These are phyloP conservation scores for Phytopythium mirpurense DNA, from an alignment of 352 stramenopile genomes.

Conservation along the genomic window DNA sequence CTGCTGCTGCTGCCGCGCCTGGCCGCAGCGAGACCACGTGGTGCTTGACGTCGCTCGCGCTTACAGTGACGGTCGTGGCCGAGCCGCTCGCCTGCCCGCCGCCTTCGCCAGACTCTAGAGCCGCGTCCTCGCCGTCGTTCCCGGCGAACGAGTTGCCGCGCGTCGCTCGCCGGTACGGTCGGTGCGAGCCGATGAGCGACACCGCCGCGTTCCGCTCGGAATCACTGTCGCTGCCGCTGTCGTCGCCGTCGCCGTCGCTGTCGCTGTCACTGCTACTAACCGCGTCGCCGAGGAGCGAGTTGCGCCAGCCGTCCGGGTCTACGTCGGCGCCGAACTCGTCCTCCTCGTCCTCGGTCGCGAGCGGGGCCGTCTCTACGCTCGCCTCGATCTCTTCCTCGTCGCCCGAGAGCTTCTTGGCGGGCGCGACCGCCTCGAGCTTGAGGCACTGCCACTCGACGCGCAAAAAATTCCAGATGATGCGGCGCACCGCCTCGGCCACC, in stretches of 20 bases:
- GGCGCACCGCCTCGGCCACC: conserved; percentile 90
- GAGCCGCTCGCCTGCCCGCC: neutral
- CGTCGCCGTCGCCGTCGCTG: neutral
- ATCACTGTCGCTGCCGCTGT: conserved; percentile 5
- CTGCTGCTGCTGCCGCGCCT: too few relatives aligned
- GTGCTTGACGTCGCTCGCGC: neutral
- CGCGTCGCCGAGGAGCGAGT: neutral
- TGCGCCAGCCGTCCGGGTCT: neutral
- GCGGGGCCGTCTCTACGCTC: conserved; percentile 41
- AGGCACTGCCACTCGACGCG: conserved; percentile 92
- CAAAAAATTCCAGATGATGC: conserved; percentile 92
- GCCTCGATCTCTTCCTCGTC: conserved; percentile 41
- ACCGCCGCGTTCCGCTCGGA: neutral
- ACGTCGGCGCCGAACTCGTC: neutral
- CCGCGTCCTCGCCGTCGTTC: conserved; percentile 1
- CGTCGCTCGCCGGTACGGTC: neutral
- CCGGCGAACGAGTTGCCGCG: conserved; percentile 4
- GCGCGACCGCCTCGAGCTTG: conserved; percentile 58
- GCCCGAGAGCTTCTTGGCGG: conserved; percentile 46
- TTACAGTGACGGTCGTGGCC: neutral
- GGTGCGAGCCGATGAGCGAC: neutral
- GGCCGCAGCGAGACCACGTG: neutral
- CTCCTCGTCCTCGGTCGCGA: conserved; percentile 7
- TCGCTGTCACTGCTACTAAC: neutral
- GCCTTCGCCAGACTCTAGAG: neutral